Percentiles rank a stretch among this genome's conserved stretches.
These are phyloP conservation scores for Arctium minus DNA, from an alignment of 129 eudicot genomes.

Conservation along the genomic window DNA sequence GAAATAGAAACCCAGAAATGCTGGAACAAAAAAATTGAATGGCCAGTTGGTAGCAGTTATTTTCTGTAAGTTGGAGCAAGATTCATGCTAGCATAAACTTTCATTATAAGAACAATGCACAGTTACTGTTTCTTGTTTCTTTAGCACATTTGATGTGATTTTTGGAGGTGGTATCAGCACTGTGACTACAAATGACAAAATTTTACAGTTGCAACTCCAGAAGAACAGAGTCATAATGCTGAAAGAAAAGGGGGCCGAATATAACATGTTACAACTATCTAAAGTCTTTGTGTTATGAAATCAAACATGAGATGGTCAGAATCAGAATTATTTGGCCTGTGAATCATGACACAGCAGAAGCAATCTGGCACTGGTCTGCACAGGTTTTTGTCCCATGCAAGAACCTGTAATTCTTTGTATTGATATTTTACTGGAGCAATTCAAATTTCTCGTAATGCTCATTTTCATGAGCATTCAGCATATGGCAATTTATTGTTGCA, in stretches of 20 bases:
- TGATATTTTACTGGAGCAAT: neutral
- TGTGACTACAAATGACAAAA: neutral
- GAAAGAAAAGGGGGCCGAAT: neutral
- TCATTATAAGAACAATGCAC: neutral
- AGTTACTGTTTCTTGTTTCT: neutral
- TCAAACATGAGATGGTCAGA: neutral
- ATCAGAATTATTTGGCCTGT: neutral
- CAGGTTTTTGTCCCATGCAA: neutral
- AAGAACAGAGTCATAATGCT: neutral
- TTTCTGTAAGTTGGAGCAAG: neutral
- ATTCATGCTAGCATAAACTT: neutral
- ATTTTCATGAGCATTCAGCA: neutral
- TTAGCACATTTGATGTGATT: neutral
- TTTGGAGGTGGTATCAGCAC: neutral
- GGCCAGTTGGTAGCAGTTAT: neutral
- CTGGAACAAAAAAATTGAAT: slow-evolving; percentile 30
- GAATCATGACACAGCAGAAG: neutral
- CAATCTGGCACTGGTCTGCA: neutral
- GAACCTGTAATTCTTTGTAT: neutral
- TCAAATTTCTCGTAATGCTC: neutral
- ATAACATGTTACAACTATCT: neutral
- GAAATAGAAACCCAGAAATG: slow-evolving; percentile 96
- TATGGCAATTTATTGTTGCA: no score
- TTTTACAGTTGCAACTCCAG: neutral
- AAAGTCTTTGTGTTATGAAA: neutral